A percentile compares a stretch with the other conserved stretches of the same genome.
Conservation (phyloP, 768 basidiomycete genomes). For the Podaxis sp. region DNA sequence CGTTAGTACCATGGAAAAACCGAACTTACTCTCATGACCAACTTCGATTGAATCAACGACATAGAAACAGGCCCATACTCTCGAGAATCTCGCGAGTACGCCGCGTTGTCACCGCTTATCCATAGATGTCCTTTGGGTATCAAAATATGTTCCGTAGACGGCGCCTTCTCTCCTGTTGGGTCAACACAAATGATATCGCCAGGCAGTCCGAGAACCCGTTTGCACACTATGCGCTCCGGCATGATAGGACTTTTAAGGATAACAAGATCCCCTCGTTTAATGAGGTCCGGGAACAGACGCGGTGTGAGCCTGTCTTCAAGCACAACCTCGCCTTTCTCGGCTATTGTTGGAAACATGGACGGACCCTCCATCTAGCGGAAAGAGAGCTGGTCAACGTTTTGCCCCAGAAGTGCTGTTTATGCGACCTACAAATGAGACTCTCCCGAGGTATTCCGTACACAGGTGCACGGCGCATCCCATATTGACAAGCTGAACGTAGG, state of each 20-base stretch:
- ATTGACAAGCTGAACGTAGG: conserved; percentile 43
- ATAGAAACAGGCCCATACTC: conserved; percentile 91
- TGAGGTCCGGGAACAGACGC: conserved; percentile 40
- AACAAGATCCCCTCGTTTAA: conserved; percentile 75
- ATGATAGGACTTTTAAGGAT: conserved; percentile 67
- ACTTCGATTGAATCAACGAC: conserved; percentile 64
- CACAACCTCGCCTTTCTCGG: conserved; percentile 50
- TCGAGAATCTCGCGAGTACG: conserved; percentile 82
- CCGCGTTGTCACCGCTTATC: conserved; percentile 87
- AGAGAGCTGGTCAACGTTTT: background rate
- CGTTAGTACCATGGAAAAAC: background rate
- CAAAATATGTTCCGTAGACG: conserved; percentile 67
- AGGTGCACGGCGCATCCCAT: conserved; percentile 55
- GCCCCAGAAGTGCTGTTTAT: background rate
- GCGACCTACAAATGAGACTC: conserved; percentile 10
- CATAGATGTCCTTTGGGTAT: conserved; percentile 87
- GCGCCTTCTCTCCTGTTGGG: conserved; percentile 63
- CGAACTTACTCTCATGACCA: conserved; percentile 57
- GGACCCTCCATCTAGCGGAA: conserved; percentile 57
- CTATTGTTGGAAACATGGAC: conserved; percentile 80
- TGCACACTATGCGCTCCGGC: conserved; percentile 70
- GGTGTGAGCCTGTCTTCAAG: conserved; percentile 59
- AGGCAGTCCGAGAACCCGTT: conserved; percentile 85
- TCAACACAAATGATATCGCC: conserved; percentile 90
- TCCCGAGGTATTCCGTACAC: conserved; percentile 53